These are phyloP conservation scores for Quercus gilva DNA, from an alignment of 306 rosid species.

Conservation along the genomic window DNA sequence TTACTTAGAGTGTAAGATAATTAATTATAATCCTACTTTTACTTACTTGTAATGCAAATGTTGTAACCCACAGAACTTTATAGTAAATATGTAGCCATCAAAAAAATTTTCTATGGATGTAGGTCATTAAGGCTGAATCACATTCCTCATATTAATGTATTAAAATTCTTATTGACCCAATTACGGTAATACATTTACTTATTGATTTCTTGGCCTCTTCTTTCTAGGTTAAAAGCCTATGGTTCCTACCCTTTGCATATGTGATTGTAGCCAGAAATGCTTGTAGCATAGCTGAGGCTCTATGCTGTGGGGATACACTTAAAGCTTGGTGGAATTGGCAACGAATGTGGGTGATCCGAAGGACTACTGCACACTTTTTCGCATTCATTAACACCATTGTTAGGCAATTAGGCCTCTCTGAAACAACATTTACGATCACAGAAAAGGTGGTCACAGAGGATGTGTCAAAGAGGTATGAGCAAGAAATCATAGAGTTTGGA, in stretches of 20 bases:
- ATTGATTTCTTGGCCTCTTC: not conserved
- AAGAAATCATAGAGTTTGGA: slow-evolving; percentile 65
- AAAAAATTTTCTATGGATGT: no score
- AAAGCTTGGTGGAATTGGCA: slow-evolving; percentile 72
- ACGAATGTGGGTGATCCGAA: slow-evolving; percentile 44
- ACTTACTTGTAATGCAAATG: no score
- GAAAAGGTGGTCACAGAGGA: slow-evolving; percentile 49
- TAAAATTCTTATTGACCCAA: no score
- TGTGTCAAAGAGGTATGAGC: slow-evolving; percentile 38
- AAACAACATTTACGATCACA: slow-evolving; percentile 47
- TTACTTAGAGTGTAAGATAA: no score
- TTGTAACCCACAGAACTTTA: no score
- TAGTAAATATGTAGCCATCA: no score
- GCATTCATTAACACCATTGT: slow-evolving; percentile 44
- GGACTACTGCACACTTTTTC: slow-evolving; percentile 53
- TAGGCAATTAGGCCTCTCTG: slow-evolving; percentile 44
- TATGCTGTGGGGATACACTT: slow-evolving; percentile 35
- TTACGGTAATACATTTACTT: no score
- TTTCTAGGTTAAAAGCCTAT: slow-evolving; percentile 46
- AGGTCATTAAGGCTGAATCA: no score
- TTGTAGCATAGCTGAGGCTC: slow-evolving; percentile 43
- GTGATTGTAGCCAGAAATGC: slow-evolving; percentile 40
- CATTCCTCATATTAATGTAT: no score
- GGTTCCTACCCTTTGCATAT: slow-evolving; percentile 67
- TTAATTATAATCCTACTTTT: no score